Conservation (phyloP, 1,284 basidiomycete genomes). For the Chalciporus sp. region DNA sequence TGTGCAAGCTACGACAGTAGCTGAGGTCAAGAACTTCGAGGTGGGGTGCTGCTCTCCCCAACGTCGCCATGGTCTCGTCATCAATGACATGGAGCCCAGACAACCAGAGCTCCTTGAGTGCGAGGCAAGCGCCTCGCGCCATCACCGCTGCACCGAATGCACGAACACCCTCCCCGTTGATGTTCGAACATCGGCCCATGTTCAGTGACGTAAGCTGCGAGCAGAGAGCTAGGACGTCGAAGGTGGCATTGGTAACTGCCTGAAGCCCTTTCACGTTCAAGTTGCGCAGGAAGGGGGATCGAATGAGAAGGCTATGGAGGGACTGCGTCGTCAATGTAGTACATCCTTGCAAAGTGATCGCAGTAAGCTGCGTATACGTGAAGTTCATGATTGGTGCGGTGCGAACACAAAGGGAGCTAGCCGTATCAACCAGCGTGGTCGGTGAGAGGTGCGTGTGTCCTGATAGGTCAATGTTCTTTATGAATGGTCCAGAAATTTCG, state of each 20-base stretch:
- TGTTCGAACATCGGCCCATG: constrained; percentile 70
- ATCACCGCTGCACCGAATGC: constrained; percentile 45
- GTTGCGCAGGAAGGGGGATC: constrained; percentile 60
- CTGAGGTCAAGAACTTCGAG: constrained; percentile 85
- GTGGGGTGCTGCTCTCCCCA: constrained; percentile 67
- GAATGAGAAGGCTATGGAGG: constrained; percentile 71
- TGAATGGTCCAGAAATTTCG: constrained; percentile 63
- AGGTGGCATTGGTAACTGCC: constrained; percentile 73
- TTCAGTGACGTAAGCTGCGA: constrained; percentile 64
- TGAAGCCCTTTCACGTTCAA: constrained; percentile 70
- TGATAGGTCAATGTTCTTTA: constrained; percentile 62
- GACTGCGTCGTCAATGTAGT: constrained; percentile 61
- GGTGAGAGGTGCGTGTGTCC: constrained; percentile 64
- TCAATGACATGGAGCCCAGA: constrained; percentile 65
- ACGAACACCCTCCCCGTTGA: constrained; percentile 66
- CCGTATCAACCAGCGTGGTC: constrained; percentile 51
- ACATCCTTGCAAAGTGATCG: constrained; percentile 79
- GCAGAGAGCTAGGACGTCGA: constrained; percentile 65
- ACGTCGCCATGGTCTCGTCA: constrained; percentile 57
- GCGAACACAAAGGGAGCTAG: constrained; percentile 53
- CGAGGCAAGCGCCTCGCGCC: constrained; percentile 46
- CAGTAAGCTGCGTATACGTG: constrained; percentile 63
- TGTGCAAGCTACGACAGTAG: constrained; percentile 69
- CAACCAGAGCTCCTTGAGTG: constrained; percentile 61
- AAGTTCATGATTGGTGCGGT: constrained; percentile 36